phyloP scores from a whole-genome alignment of 108 stramenopile species.

The Nitzschia sp. region DNA sequence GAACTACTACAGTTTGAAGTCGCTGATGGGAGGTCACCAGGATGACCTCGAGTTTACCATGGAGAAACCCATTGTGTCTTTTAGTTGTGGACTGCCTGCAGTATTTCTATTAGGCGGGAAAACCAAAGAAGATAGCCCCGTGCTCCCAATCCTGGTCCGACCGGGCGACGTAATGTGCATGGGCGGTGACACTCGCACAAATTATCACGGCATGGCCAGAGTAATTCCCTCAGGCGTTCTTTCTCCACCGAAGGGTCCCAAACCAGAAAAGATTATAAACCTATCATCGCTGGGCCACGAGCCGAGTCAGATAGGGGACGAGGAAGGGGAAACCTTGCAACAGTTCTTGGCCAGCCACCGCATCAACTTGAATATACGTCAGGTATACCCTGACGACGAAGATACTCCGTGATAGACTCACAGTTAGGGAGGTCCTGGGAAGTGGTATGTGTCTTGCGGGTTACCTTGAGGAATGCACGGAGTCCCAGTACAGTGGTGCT shows the following conservation, averaged over 20 bases:
- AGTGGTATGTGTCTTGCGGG: too few relatives aligned
- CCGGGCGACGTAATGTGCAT: slow-evolving; percentile 66
- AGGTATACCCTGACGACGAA: slow-evolving; percentile 43
- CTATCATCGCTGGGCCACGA: neutral
- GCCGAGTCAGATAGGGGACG: neutral
- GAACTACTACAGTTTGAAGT: slow-evolving; percentile 61
- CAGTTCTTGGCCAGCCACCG: slow-evolving; percentile 43
- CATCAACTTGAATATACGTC: slow-evolving; percentile 74
- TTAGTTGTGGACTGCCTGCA: slow-evolving; percentile 57
- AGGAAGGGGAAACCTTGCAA: slow-evolving; percentile 32
- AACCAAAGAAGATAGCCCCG: slow-evolving; percentile 49
- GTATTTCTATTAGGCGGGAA: slow-evolving; percentile 66
- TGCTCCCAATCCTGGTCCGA: slow-evolving; percentile 58
- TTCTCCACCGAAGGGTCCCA: neutral
- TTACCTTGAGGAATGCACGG: too few relatives aligned
- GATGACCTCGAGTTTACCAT: slow-evolving; percentile 65
- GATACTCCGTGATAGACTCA: neutral
- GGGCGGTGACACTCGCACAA: slow-evolving; percentile 50
- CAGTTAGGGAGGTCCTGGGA: too few relatives aligned
- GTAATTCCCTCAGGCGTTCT: slow-evolving; percentile 31
- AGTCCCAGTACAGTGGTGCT: too few relatives aligned
- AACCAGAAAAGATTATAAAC: neutral
- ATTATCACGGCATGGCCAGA: slow-evolving; percentile 70
- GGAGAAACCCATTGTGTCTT: slow-evolving; percentile 58
- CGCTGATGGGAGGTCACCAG: slow-evolving; percentile 63